Evolutionary conservation across 2,329 filamentous ascomycete species (phyloP), one percentile per base, ranked within the genome.

Genomic region (Talaromyces sp.): DNA sequence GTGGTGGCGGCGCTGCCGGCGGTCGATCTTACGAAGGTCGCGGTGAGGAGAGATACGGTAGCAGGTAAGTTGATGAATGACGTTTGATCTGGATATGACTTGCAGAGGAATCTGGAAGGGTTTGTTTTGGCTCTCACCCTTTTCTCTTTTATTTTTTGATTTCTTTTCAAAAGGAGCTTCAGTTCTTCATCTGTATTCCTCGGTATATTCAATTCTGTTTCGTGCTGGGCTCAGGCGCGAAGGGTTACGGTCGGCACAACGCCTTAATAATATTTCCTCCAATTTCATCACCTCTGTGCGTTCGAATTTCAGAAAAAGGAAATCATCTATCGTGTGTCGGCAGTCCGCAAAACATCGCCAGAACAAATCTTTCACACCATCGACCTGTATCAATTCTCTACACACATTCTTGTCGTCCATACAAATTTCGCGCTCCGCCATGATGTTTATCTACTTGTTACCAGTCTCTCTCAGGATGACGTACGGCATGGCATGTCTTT

Each of bases 11-110:
- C 61, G 73, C 75, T 63, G 73, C 76, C 66, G 68, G 65, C 52
- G 66, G 69, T 62, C 74, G 76, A 62, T 74, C 76, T 65, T 78
- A 77, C 60, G 75, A 78, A 62, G 71, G 72, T 61, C 69, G 66
- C 39, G 65, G 67, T 50, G 74, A 78, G 65, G 76, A 78, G 65
- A 72, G 77, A 64, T 77, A 77, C 67, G 71, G 68, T 66, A 69
- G 71, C 67, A 75, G 76, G 74, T 78, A 78, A 74, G 74, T 74
- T 69, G 67, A 66, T 57, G 52, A 46, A 52, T 46, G 57, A 31
- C 60, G 44, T 16, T 60, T 61, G 56, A 60, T 60, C 63, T 28
- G 50, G 60, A 58, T 52, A 60, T 59, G 52, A 57, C 40, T 57
- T 50, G 55, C 58, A 62, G 60, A 54, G 44, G 61, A 67, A 63